Conservation (phyloP, 331 rosid genomes). For the Quercus phellos region DNA sequence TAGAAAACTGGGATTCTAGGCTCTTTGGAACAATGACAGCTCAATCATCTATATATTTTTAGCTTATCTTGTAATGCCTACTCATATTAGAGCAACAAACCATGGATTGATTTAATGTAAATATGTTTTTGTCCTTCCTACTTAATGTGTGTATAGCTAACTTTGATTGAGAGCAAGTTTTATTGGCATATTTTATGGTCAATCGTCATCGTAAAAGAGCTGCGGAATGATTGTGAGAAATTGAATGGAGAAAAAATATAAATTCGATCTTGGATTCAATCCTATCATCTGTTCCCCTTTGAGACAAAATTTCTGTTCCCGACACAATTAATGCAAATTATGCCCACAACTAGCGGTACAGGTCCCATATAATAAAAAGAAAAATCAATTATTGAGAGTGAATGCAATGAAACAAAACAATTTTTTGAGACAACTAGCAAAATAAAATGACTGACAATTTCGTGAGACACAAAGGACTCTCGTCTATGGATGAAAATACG, state of each 20-base stretch:
- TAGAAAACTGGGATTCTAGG: no score
- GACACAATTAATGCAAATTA: conserved; percentile 33
- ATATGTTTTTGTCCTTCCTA: not conserved
- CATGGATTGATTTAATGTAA: not conserved
- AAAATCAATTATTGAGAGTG: conserved; percentile 3
- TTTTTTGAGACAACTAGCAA: not conserved
- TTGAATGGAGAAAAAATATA: not conserved
- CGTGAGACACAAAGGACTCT: not conserved
- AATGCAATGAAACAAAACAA: not conserved
- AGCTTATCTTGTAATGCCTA: no score
- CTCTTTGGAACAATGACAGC: no score
- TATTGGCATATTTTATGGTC: not conserved
- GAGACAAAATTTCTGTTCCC: conserved; percentile 33
- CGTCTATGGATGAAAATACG: not conserved
- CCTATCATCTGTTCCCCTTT: conserved; percentile 15
- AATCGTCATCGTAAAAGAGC: not conserved
- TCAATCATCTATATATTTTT: no score
- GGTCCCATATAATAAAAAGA: not conserved
- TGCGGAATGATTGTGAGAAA: not conserved
- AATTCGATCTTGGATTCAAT: conserved; percentile 5
- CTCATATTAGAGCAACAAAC: not conserved
- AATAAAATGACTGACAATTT: not conserved
- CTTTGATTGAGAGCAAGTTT: no score
- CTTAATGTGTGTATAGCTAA: not conserved
- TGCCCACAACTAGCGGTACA: conserved; percentile 22